Base-by-base conservation (phyloP, 2,329 filamentous ascomycete species). In the Penicillium frequentans region DNA sequence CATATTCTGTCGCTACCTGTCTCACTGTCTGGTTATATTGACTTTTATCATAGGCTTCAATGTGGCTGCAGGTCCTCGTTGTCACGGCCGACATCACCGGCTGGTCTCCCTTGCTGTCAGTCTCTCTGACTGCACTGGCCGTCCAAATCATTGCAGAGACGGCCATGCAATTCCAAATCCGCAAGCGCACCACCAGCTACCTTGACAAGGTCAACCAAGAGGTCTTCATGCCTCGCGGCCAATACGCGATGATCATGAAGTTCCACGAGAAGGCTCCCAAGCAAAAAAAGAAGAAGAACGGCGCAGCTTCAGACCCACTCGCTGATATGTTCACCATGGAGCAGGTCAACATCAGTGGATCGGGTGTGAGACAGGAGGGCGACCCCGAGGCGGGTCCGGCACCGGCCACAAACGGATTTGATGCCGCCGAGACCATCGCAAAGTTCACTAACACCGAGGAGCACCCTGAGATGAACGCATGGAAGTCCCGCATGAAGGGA, bases 151-250 rank as follows among this genome's bases (percentile, higher is more conserved):
- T 63, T 3, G 67, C 67, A 0, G 64, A 67, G 3, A 64, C 65
- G 0, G 68, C 68, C 5, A 60, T 45, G 49, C 43, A 69, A 69
- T 58, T 72, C 16, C 69, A 71, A 57, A 57, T 58, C 16, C 67
- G 69, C 9, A 56, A 54, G 46, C 63, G 70, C 31, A 54, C 55
- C 24, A 70, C 68, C 52, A 64, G 54, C 3, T 72, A 67, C 37
- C 62, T 72, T 7, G 68, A 71, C 57, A 58, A 55, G 7, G 65
- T 66, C n/a, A 73, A 72, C 33, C 56, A 64, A 42, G 60, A 68
- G 26, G 55, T 72, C 1, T 69, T 73, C 29, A 70, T 70, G 65
- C 70, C 70, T 8, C 68, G 68, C 5, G 70, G 70, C 1, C 57
- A 72, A 8, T 69, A 59, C 35, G 66, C 65, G 21, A 64, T 71